Percentiles rank a stretch among this genome's conserved stretches.
These are phyloP conservation scores for Nakaseomyces nivariensis DNA, from an alignment of 1,139 yeast genomes.

Conservation along the genomic window DNA sequence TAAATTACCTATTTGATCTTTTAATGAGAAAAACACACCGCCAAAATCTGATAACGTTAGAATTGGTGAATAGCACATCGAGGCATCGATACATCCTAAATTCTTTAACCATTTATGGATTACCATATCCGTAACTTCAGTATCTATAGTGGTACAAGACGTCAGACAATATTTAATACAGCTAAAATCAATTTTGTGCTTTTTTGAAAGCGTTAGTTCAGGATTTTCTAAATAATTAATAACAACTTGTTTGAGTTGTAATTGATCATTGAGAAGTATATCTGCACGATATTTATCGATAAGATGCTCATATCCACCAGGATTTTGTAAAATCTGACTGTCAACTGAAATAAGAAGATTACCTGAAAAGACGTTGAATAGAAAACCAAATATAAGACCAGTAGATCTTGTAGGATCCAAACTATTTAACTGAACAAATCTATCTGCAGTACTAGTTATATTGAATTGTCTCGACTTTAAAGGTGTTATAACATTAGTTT, in stretches of 20 bases:
- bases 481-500: constrained; percentile 30
- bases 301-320: constrained; percentile 81
- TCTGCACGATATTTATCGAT: constrained; percentile 65
- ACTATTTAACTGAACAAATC: constrained; percentile 52
- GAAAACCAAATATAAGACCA: constrained; percentile 72
- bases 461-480: constrained; percentile 22
- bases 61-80: constrained; percentile 80
- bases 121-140: constrained; percentile 82
- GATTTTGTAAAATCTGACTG: constrained; percentile 60
- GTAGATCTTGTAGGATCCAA: constrained; percentile 81
- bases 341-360: constrained; percentile 77
- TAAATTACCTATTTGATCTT: constrained; percentile 65
- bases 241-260: constrained; percentile 85
- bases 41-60: constrained; percentile 88
- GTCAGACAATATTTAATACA: constrained; percentile 83
- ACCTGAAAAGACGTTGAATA: constrained; percentile 79
- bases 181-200: constrained; percentile 67
- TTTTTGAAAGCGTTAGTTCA: constrained; percentile 70
- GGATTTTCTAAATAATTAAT: constrained; percentile 92
- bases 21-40: constrained; percentile 84
- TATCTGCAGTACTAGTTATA: constrained; percentile 8
- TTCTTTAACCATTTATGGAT: constrained; percentile 91
- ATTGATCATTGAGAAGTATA: constrained; percentile 71
- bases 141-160: constrained; percentile 85
- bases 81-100: constrained; percentile 70